phyloP scores from a whole-genome alignment of 2,329 filamentous ascomycete species.

The Ceratocystis smalleyi region DNA sequence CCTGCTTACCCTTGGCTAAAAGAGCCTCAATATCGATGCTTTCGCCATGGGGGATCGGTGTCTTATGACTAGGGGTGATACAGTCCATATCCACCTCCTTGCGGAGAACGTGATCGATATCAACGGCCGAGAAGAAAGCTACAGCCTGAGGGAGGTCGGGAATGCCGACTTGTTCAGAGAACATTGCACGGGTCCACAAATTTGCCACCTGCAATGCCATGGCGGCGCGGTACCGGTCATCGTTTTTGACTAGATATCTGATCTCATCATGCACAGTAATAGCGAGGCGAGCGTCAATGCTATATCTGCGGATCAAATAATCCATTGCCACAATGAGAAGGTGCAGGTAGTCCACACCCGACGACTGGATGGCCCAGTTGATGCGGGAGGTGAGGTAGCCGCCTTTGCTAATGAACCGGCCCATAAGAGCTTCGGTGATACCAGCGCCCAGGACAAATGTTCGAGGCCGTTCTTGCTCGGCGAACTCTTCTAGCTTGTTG shows the following conservation, averaged over 20 bases:
- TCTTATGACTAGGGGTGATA: slow-evolving; percentile 70
- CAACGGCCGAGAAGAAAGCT: slow-evolving; percentile 89
- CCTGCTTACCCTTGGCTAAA: slow-evolving; percentile 53
- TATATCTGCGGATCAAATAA: slow-evolving; percentile 72
- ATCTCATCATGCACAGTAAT: slow-evolving; percentile 98
- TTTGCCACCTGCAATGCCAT: slow-evolving; percentile 92
- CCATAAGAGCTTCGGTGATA: slow-evolving; percentile 90
- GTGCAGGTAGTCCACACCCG: slow-evolving; percentile 91
- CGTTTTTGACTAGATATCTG: slow-evolving; percentile 70
- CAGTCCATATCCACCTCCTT: slow-evolving; percentile 99
- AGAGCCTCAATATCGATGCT: slow-evolving; percentile 69
- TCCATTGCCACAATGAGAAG: slow-evolving; percentile 90
- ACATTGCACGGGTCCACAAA: slow-evolving; percentile 94
- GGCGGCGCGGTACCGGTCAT: slow-evolving; percentile 76
- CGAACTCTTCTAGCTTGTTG: slow-evolving; percentile 95
- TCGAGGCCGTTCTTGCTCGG: slow-evolving; percentile 77
- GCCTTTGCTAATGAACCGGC: slow-evolving; percentile 70
- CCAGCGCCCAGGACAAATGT: slow-evolving; percentile 88
- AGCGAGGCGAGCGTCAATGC: slow-evolving; percentile 67
- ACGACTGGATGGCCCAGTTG: slow-evolving; percentile 98
- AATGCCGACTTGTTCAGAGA: slow-evolving; percentile 91
- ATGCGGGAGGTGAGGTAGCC: slow-evolving; percentile 92
- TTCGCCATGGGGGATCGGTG: slow-evolving; percentile 69
- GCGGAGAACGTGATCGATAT: slow-evolving; percentile 86
- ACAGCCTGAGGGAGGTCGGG: slow-evolving; percentile 85